A percentile compares a stretch with the other conserved stretches of the same genome.
Evolutionary conservation across 1,284 basidiomycete species (phyloP).

Genomic region (Agaricales sp.): DNA sequence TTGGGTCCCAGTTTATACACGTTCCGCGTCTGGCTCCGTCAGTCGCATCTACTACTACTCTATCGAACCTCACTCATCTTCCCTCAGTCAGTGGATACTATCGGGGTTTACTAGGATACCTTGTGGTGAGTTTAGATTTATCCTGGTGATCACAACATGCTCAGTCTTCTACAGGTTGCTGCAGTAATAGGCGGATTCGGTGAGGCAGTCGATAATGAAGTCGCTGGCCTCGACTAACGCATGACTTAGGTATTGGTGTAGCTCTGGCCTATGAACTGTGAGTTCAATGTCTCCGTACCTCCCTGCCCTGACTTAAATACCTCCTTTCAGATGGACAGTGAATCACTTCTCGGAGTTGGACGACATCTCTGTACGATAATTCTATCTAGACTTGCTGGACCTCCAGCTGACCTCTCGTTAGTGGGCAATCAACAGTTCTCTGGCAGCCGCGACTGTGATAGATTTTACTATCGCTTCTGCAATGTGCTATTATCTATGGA

Average conservation of each 20-base stretch:
- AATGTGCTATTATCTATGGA: constrained; percentile 38
- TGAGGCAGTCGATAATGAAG: neutral
- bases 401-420: constrained; percentile 10
- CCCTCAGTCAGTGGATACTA: constrained; percentile 29
- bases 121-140: constrained; percentile 16
- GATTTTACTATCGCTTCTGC: constrained; percentile 34
- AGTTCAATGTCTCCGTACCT: neutral
- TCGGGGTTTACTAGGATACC: constrained; percentile 25
- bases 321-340: too few species aligned
- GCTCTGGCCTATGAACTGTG: neutral
- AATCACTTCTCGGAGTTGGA: constrained; percentile 22
- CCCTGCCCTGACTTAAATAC: too few species aligned
- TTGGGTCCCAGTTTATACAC: constrained; percentile 30
- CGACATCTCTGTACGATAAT: constrained; percentile 26
- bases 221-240: neutral
- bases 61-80: constrained; percentile 1
- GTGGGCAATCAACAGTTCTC: constrained; percentile 30
- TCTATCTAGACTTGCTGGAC: constrained; percentile 4
- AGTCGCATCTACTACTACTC: constrained; percentile 13
- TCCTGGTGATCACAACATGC: too few species aligned
- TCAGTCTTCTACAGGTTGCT: neutral
- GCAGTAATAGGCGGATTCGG: constrained; percentile 5
- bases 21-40: constrained; percentile 29
- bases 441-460: constrained; percentile 29
- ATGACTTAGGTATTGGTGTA: neutral